phyloP scores from a whole-genome alignment of 179 eudicot species.

The Amaranthus tricolor region DNA sequence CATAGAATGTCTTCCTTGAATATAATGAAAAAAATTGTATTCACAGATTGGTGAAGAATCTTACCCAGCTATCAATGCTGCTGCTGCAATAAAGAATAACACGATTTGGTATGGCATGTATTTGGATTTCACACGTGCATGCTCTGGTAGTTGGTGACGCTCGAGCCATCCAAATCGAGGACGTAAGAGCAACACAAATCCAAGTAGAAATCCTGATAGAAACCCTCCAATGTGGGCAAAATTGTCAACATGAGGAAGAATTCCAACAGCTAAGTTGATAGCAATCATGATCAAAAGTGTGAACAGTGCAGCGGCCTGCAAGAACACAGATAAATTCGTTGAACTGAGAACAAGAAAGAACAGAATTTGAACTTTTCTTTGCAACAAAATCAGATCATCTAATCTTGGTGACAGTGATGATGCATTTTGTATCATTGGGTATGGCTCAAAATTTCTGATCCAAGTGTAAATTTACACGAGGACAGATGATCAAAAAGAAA shows the following conservation, averaged over 20 bases:
- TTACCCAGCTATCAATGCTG: slow-evolving; percentile 62
- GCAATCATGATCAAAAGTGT: slow-evolving; percentile 62
- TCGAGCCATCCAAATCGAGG: slow-evolving; percentile 78
- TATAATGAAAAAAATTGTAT: neutral
- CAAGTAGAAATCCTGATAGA: slow-evolving; percentile 67
- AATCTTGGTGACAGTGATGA: too few relatives aligned
- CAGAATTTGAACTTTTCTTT: too few relatives aligned
- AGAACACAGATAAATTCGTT: slow-evolving; percentile 1
- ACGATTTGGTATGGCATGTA: slow-evolving; percentile 53
- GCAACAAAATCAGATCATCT: too few relatives aligned
- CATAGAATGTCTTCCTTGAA: neutral
- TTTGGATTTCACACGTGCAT: slow-evolving; percentile 64
- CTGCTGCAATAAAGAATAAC: slow-evolving; percentile 44
- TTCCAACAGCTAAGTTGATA: slow-evolving; percentile 70
- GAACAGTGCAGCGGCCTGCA: slow-evolving; percentile 73
- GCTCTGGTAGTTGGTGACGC: slow-evolving; percentile 59
- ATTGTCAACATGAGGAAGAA: slow-evolving; percentile 82
- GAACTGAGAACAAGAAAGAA: neutral
- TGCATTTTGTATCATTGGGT: too few relatives aligned
- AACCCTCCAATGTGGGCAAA: slow-evolving; percentile 92
- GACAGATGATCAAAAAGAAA: neutral
- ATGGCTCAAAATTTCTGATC: too few relatives aligned
- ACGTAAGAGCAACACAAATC: slow-evolving; percentile 63
- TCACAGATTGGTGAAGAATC: slow-evolving; percentile 1
- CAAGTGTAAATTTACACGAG: too few relatives aligned